A percentile compares a stretch with the other conserved stretches of the same genome.
Evolutionary conservation across 805 yeast species (phyloP).

Genomic region (Saturnispora mendoncae): DNA sequence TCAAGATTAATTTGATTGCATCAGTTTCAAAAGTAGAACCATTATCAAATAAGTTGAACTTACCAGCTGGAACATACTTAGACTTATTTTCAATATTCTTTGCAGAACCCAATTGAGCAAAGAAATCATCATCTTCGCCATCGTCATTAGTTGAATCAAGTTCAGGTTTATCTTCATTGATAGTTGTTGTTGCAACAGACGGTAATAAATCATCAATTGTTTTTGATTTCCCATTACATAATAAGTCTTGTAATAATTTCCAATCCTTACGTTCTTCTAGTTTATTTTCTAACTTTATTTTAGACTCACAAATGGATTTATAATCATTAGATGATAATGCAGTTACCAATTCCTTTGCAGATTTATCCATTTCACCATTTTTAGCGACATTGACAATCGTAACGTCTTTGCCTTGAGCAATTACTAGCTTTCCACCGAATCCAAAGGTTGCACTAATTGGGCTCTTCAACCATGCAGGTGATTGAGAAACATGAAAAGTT

Average conservation of each 20-base stretch:
- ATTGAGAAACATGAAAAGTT: constrained; percentile 59
- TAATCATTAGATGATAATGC: constrained; percentile 54
- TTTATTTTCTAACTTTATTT: constrained; percentile 33
- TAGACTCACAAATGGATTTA: constrained; percentile 45
- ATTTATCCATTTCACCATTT: constrained; percentile 29
- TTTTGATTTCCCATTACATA: constrained; percentile 41
- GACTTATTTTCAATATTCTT: constrained; percentile 12
- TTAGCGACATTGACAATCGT: constrained; percentile 29
- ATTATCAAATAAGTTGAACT: constrained; percentile 34
- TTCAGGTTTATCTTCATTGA: constrained; percentile 17
- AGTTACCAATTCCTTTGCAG: constrained; percentile 36
- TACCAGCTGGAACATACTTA: constrained; percentile 44
- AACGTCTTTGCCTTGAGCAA: constrained; percentile 28
- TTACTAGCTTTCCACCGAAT: constrained; percentile 83
- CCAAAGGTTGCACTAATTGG: constrained; percentile 77
- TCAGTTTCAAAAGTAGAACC: constrained; percentile 34
- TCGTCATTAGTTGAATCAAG: constrained; percentile 12
- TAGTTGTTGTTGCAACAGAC: background rate
- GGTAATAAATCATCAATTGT: constrained; percentile 34
- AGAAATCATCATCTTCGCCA: constrained; percentile 33
- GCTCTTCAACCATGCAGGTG: constrained; percentile 82
- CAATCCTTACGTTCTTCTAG: constrained; percentile 43
- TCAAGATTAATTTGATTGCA: constrained; percentile 44
- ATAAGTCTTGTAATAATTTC: constrained; percentile 47
- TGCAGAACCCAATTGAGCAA: constrained; percentile 25